phyloP scores from a whole-genome alignment of 2,329 filamentous ascomycete genomes.

The Cadophora sp. region DNA sequence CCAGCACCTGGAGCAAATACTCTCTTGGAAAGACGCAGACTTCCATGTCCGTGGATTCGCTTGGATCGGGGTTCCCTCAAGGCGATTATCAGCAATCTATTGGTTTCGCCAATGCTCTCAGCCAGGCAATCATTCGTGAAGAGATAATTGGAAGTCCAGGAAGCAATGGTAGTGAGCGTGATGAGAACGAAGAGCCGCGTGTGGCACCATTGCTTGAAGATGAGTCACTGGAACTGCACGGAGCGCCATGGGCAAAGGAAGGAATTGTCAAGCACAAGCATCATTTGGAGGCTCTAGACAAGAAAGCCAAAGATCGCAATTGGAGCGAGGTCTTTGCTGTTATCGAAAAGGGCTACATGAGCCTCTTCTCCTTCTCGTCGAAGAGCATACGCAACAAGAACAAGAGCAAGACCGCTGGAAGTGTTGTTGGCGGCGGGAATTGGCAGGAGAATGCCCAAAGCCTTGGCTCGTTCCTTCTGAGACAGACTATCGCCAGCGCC shows the following conservation, averaged over 20 bases:
- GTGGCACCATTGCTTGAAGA: conserved; percentile 81
- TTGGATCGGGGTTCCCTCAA: conserved; percentile 76
- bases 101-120: conserved; percentile 95
- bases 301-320: conserved; percentile 90
- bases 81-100: conserved; percentile 95
- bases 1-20: conserved; percentile 95
- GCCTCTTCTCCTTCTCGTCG: conserved; percentile 89
- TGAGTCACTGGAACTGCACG: conserved; percentile 87
- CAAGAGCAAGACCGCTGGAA: conserved; percentile 59
- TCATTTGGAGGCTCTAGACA: conserved; percentile 88
- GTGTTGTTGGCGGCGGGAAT: conserved; percentile 90
- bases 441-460: conserved; percentile 97
- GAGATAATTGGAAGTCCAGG: conserved; percentile 65
- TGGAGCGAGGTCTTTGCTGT: conserved; percentile 97
- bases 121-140: conserved; percentile 94
- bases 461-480: conserved; percentile 83
- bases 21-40: conserved; percentile 90
- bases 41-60: conserved; percentile 90
- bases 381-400: conserved; percentile 76
- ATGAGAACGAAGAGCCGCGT: conserved; percentile 46
- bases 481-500: conserved; percentile 89
- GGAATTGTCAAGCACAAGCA: conserved; percentile 96
- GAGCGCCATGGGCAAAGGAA: conserved; percentile 98
- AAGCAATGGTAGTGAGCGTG: conserved; percentile 47
- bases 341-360: conserved; percentile 92